A percentile compares a stretch with the other conserved stretches of the same genome.
Evolutionary conservation across 1,284 basidiomycete genomes (phyloP).

Genomic region (Porodaedalea pini): DNA sequence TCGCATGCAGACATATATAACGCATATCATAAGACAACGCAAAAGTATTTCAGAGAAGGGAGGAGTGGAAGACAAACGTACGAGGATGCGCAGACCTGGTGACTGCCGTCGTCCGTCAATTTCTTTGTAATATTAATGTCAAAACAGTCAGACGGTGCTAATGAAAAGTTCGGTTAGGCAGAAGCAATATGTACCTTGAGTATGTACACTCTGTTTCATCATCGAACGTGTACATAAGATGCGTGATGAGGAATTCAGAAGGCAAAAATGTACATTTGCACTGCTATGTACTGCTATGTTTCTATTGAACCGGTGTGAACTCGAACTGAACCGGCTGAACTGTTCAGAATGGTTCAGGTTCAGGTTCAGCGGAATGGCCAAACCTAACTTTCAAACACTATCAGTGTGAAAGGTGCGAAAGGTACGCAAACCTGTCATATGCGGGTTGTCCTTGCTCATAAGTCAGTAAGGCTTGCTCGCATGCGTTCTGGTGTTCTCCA

Average conservation of each 20-base stretch:
- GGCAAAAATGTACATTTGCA: too few relatives aligned
- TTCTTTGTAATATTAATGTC: conserved; percentile 62
- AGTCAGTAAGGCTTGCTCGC: too few relatives aligned
- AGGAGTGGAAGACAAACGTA: conserved; percentile 34
- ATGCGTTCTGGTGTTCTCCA: too few relatives aligned
- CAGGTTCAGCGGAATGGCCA: too few relatives aligned
- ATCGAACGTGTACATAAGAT: conserved; percentile 91
- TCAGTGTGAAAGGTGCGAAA: too few relatives aligned
- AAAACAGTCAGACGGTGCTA: conserved; percentile 17
- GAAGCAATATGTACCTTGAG: conserved; percentile 68
- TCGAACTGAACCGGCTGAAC: too few relatives aligned
- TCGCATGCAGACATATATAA: conserved; percentile 49
- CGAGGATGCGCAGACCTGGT: conserved; percentile 95
- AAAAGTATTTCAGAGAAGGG: background rate
- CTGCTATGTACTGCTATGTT: too few relatives aligned
- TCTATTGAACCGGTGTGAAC: too few relatives aligned
- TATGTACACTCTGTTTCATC: conserved; percentile 82
- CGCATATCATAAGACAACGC: background rate
- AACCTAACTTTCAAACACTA: too few relatives aligned
- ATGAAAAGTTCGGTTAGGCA: background rate
- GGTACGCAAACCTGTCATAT: too few relatives aligned
- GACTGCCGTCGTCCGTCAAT: conserved; percentile 72
- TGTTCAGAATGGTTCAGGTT: too few relatives aligned
- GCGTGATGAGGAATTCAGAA: conserved; percentile 48
- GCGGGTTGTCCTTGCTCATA: too few relatives aligned